Evolutionary conservation across 345 rosid genomes (phyloP), one percentile per base, ranked within the genome.

Genomic region (Moringa oleifera): DNA sequence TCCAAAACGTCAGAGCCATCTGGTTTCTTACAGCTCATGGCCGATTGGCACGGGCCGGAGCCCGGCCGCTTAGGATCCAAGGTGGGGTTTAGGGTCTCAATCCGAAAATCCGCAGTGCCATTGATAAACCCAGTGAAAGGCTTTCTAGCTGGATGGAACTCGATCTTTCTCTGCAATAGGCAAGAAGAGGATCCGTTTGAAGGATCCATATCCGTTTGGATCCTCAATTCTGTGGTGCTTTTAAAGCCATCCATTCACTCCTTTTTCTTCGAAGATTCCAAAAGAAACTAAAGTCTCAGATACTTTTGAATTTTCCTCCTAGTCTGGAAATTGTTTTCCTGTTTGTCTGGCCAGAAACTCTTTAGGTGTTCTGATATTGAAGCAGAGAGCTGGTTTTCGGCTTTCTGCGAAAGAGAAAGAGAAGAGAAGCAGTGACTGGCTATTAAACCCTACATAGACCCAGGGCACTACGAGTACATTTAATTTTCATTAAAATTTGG

Each of bases 61-160:
- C 50, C 67, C 1, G 46, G 23, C 53, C 57, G 69, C 22, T 62
- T 75, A 70, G 60, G 70, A 64, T 46, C 71, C 37, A 71, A 63
- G 55, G 49, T 53, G n/a, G 90, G 84, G 69, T 90, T 90, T 66
- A 88, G 69, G 17, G 94, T 87, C 75, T 90, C 96, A 25, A 90
- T 73, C 78, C 73, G 74, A 67, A 90, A 93, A 85, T 82, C 85
- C 6, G 81, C 80, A 36, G 25, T 4, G 1, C 70, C 55, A 36
- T 54, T 75, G 2, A 59, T 70, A 57, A 82, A 70, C 13, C 84
- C 95, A 9, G 47, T 58, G 41, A 71, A 84, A 20, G 73, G 78
- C 58, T 82, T 89, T 31, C 85, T 82, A 2, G 91, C 90, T 2
- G 75, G 96, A 7, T 78, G 86, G 63, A 92, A 87, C 73, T 78